phyloP scores from a whole-genome alignment of 371 early-diverging fungal genomes.

The Rhizopus stolonifer region DNA sequence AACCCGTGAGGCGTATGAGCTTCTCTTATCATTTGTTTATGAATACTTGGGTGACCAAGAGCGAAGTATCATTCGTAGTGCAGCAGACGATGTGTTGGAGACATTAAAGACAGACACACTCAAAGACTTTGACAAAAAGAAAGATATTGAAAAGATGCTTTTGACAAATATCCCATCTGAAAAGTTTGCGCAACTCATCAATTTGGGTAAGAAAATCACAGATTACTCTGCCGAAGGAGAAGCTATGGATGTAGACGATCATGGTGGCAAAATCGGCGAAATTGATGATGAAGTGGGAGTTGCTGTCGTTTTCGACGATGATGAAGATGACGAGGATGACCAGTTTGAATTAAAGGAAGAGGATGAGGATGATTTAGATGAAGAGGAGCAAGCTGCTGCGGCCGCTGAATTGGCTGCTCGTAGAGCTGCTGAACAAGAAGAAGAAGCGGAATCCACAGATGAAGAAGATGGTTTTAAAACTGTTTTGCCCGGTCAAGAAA shows the following conservation, averaged over 20 bases:
- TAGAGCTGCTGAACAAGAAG: slow-evolving; percentile 20
- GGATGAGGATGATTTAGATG: slow-evolving; percentile 49
- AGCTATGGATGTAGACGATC: slow-evolving; percentile 50
- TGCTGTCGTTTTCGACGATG: slow-evolving; percentile 76
- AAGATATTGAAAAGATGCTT: slow-evolving; percentile 62
- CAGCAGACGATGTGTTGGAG: slow-evolving; percentile 83
- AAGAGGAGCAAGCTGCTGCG: slow-evolving; percentile 20
- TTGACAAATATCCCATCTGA: slow-evolving; percentile 67
- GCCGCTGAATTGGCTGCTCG: slow-evolving; percentile 6
- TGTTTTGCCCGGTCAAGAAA: slow-evolving; percentile 49
- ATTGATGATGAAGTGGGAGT: slow-evolving; percentile 78
- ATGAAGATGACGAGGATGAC: slow-evolving; percentile 68
- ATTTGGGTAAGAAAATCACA: slow-evolving; percentile 91
- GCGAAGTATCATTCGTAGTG: slow-evolving; percentile 87
- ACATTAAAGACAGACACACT: slow-evolving; percentile 82
- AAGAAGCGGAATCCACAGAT: slow-evolving; percentile 34
- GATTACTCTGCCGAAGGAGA: slow-evolving; percentile 70
- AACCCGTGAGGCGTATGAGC: slow-evolving; percentile 89
- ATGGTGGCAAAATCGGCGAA: slow-evolving; percentile 49
- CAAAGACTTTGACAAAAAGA: slow-evolving; percentile 90
- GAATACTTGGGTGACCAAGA: slow-evolving; percentile 85
- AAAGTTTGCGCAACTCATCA: slow-evolving; percentile 84
- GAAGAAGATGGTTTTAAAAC: slow-evolving; percentile 58
- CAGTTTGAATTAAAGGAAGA: slow-evolving; percentile 64
- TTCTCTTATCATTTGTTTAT: slow-evolving; percentile 81